Evolutionary conservation across 139 green algal species (phyloP).

Genomic region (Picochlorum costavermella): DNA sequence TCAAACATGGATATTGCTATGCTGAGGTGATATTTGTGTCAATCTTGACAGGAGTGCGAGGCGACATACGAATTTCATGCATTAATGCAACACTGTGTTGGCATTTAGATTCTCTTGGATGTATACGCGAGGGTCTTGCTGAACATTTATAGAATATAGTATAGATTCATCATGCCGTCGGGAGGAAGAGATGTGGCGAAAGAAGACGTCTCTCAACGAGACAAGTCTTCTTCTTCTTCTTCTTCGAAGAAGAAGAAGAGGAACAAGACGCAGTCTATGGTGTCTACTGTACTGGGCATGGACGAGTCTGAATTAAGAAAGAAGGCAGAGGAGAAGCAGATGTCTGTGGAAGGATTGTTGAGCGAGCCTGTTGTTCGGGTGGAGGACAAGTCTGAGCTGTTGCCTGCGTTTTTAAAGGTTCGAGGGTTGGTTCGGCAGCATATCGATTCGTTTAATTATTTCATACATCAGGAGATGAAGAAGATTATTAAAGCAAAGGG

Average conservation of each 20-base stretch:
- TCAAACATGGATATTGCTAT: too few species aligned
- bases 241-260: not conserved
- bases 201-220: not conserved
- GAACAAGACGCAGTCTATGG: not conserved
- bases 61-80: not conserved
- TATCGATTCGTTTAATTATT: conserved; percentile 98
- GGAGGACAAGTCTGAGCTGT: conserved; percentile 89
- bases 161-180: too few species aligned
- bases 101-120: too few species aligned
- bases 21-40: too few species aligned
- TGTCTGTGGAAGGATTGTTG: conserved; percentile 30
- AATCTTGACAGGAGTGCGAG: not conserved
- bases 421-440: conserved; percentile 87
- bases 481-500: conserved; percentile 94
- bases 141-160: too few species aligned
- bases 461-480: conserved; percentile 93
- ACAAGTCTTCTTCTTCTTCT: too few species aligned
- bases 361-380: conserved; percentile 68
- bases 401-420: conserved; percentile 87
- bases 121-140: too few species aligned
- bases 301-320: conserved; percentile 10
- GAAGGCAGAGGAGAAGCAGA: conserved; percentile 31
- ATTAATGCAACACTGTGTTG: too few species aligned
- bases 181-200: too few species aligned
- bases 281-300: not conserved